Conservation (phyloP, 106 monocot species). For the Posidonia australis region DNA sequence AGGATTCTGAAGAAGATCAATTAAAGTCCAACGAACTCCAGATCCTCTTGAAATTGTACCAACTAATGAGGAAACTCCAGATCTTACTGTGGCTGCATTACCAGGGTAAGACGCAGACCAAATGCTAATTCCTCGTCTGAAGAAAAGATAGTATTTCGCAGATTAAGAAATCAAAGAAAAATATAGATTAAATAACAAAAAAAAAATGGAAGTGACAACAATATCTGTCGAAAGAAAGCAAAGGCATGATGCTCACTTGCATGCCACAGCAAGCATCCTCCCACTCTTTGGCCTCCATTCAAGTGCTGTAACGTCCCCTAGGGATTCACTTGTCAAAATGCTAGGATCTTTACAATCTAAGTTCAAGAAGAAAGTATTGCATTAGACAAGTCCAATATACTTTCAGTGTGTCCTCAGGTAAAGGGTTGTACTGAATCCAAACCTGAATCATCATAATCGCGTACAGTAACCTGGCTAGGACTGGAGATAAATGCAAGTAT, state of each 20-base stretch:
- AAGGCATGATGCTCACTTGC: conserved; percentile 41
- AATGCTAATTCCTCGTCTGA: conserved; percentile 83
- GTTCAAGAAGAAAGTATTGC: conserved; percentile 3
- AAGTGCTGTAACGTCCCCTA: conserved; percentile 58
- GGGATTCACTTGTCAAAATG: conserved; percentile 65
- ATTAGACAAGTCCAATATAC: background rate
- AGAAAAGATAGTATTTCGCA: conserved; percentile 2
- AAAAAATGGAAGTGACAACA: background rate
- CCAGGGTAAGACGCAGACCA: conserved; percentile 94
- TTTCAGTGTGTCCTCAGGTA: background rate
- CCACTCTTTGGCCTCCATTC: conserved; percentile 95
- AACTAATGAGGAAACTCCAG: conserved; percentile 36
- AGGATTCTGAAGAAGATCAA: conserved; percentile 70
- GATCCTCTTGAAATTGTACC: conserved; percentile 61
- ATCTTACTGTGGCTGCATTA: conserved; percentile 55
- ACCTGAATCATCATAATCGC: conserved; percentile 88
- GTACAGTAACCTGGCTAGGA: conserved; percentile 65
- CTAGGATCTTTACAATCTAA: conserved; percentile 63
- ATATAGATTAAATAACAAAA: background rate
- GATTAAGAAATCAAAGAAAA: background rate
- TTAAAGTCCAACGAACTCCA: conserved; percentile 61
- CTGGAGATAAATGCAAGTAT: conserved; percentile 88
- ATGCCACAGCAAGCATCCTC: conserved; percentile 68
- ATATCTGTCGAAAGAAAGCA: background rate
- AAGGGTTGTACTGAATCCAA: background rate